Evolutionary conservation across 2,329 filamentous ascomycete species (phyloP), one percentile per base, ranked within the genome.

Genomic region (Dactylonectria macrodidyma): DNA sequence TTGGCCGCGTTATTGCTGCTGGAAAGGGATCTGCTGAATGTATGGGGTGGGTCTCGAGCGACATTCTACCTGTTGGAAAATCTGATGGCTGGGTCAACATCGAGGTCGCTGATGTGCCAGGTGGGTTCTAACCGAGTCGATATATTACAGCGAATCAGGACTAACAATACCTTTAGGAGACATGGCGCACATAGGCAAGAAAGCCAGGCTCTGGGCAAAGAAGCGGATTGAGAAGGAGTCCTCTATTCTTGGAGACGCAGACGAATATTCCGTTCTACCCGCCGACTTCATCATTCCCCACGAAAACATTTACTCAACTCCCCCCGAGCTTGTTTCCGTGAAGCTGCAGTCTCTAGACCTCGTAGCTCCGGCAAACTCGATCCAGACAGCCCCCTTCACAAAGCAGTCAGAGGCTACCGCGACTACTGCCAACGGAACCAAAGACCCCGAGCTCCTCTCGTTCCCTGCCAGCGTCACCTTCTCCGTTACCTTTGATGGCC

Each of bases 31-130:
- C 89, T 16, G 86, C 86, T 0, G 90, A 92, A 75, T 90, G 90
- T 75, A 89, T 92, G 88, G 90, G 90, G 59, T 91, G 90, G 90
- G 84, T 92, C 60, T 91, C 89, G 11, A 90, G 87, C 34, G 87
- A 90, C 60, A 83, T 91, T 19, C 74, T 85, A 2, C 90, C 90
- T 0, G 77, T 82, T 12, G 86, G 84, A 0, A 73, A 86, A 16
- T 80, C 79, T 7, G 86, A 90, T 54, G 88, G 89, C 10, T 91
- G 89, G 88, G 78, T 90, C 19, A 86, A 89, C 64, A 84, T 91
- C 54, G 85, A 88, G 24, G 85, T 86, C 14, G 85, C 89, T 59
- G 83, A 88, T 59, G 82, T 88, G 30, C 78, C 81, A 47, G 87
- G 87, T 87, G 80, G 81, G 84, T 50, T 57, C 5, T 44, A 50